Base-by-base conservation (phyloP, 371 early-diverging fungal genomes). In the Homolaphlyctis polyrhiza region DNA sequence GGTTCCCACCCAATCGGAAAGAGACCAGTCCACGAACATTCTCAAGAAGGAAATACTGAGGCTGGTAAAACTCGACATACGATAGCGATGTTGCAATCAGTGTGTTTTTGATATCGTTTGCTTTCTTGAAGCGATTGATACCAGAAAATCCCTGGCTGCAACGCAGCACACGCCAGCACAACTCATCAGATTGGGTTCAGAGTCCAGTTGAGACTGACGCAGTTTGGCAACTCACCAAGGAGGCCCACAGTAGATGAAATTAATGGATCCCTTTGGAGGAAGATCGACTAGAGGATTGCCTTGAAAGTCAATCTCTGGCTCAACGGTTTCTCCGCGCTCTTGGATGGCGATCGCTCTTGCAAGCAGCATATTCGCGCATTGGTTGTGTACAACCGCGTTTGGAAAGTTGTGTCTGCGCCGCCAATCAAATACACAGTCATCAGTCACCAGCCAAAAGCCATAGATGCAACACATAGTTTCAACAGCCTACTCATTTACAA, bases 181-280 rank as follows among this genome's bases (percentile, higher is more conserved):
- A 8, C 39, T 11, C 39, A 18, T 39, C 39, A 39, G 11, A 18
- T 39, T 18, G 39, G 11, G 39, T 39, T 39, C 11, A 8, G 18
- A 39, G 8, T 18, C 8, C 39, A n/a, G n/a, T n/a, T n/a, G n/a
- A n/a, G n/a, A n/a, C n/a, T n/a, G n/a, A n/a, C n/a, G n/a, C n/a
- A n/a, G n/a, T n/a, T 8, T 18, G 39, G 18, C 39, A 18, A 18
- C 39, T 39, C 18, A 39, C 39, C 86, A 87, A 1, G 87, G 85
- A 6, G 87, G 87, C 0, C 87, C 87, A 61, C 87, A 84, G 63
- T 86, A 87, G 32, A 87, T 83, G 54, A 87, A 75, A 63, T 85
- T 84, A 16, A 86, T 80, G 23, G 79, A 76, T 25, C 80, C 85
- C 0, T 83, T 84, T 23, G 59, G 63, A 1, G 86, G 86, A 79